Conservation (phyloP, 2,329 filamentous ascomycete genomes). For the Xylaria sp. region DNA sequence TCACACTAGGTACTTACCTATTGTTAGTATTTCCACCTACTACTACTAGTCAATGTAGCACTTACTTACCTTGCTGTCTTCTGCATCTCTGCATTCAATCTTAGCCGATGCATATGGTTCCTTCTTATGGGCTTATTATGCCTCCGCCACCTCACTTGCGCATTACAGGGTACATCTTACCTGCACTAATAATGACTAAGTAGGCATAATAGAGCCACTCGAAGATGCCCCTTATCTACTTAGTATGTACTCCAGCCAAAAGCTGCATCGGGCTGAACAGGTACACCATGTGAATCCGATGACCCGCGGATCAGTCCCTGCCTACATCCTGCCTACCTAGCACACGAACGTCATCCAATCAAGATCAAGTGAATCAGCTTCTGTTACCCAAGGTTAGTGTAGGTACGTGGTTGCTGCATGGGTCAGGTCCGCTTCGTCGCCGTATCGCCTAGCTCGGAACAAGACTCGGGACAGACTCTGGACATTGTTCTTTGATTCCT, state of each 20-base stretch:
- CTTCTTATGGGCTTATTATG: slow-evolving; percentile 21
- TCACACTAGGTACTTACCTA: no score
- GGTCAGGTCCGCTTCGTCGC: not conserved
- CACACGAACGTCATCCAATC: slow-evolving; percentile 34
- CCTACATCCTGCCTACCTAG: not conserved
- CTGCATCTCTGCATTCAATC: slow-evolving; percentile 9
- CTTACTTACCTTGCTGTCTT: slow-evolving; percentile 6
- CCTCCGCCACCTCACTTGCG: slow-evolving; percentile 1
- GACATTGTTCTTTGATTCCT: slow-evolving; percentile 3
- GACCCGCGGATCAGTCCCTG: slow-evolving; percentile 31
- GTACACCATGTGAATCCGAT: not conserved
- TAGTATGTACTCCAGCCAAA: no score
- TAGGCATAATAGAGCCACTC: slow-evolving; percentile 12
- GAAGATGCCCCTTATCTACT: slow-evolving; percentile 13
- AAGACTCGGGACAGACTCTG: not conserved
- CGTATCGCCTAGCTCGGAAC: not conserved
- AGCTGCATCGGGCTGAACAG: slow-evolving; percentile 15
- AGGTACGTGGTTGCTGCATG: no score
- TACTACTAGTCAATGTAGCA: not conserved
- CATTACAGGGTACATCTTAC: not conserved
- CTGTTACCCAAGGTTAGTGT: no score
- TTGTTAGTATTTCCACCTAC: no score
- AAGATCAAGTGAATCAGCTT: slow-evolving; percentile 28
- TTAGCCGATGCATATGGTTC: slow-evolving; percentile 25
- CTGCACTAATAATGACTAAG: slow-evolving; percentile 13